These are phyloP conservation scores for Allantophomopsis cytisporea DNA, from an alignment of 2,329 filamentous ascomycete species.

Conservation along the genomic window DNA sequence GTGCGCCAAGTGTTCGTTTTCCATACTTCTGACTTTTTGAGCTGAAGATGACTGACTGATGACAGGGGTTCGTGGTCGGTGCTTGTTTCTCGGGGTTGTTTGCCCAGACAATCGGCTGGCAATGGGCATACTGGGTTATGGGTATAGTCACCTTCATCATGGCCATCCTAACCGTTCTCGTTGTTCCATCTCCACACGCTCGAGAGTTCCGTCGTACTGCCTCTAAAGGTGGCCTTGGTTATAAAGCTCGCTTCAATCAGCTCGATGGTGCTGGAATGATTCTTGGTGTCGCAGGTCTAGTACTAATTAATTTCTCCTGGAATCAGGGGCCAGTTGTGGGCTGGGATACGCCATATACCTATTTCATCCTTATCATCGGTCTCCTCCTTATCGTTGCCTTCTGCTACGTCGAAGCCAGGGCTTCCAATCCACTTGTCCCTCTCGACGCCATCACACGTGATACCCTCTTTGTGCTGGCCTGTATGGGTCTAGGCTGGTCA, in stretches of 20 bases:
- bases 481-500: constrained; percentile 4
- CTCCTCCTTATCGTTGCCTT: constrained; percentile 1
- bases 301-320: constrained; percentile 41
- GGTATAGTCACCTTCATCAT: constrained; percentile 24
- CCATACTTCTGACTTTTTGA: constrained; percentile 22
- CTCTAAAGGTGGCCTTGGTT: constrained; percentile 6
- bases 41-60: too few relatives aligned
- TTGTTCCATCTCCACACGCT: constrained; percentile 22
- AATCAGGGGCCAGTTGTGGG: constrained; percentile 21
- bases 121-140: constrained; percentile 33
- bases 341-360: constrained; percentile 11
- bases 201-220: constrained; percentile 12
- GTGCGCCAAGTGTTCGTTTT: constrained; percentile 30
- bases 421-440: constrained; percentile 10
- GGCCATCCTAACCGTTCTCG: constrained; percentile 19
- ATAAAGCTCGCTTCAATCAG: constrained; percentile 10
- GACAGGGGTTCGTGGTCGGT: neutral
- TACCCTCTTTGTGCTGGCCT: constrained; percentile 3
- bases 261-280: constrained; percentile 28
- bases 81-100: constrained; percentile 22
- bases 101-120: constrained; percentile 26
- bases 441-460: constrained; percentile 22
- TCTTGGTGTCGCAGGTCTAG: constrained; percentile 31
- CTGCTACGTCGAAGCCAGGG: constrained; percentile 6
- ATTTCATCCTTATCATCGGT: constrained; percentile 1